Conservation (phyloP, 225 moss, liverwort and hornwort genomes). For the Pseudoscleropodium purum region DNA sequence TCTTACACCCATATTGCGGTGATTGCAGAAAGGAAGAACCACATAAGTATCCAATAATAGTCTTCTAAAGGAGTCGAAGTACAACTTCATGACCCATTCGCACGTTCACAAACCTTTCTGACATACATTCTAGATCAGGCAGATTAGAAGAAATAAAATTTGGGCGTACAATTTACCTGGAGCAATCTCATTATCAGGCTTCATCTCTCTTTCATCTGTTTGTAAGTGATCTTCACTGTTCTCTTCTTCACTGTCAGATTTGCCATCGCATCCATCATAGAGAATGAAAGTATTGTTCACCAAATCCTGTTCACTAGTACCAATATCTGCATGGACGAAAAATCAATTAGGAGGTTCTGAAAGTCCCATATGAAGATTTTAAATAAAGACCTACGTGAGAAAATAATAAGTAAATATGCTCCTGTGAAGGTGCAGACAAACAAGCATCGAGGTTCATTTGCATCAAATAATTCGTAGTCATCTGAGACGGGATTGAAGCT, state of each 20-base stretch:
- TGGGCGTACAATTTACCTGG: constrained; percentile 3
- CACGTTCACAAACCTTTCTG: background rate
- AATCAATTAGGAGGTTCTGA: background rate
- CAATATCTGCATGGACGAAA: constrained; percentile 32
- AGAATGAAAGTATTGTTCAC: constrained; percentile 44
- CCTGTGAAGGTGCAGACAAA: background rate
- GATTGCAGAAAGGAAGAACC: background rate
- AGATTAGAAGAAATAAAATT: background rate
- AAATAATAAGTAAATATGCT: background rate
- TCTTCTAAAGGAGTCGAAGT: background rate
- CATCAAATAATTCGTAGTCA: background rate
- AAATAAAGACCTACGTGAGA: background rate
- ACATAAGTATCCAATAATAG: background rate
- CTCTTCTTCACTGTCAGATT: constrained; percentile 47
- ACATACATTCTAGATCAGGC: background rate
- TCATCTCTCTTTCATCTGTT: constrained; percentile 46
- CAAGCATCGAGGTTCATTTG: background rate
- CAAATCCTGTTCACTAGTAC: constrained; percentile 50
- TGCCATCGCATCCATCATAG: constrained; percentile 42
- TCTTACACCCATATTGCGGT: background rate
- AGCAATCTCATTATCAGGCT: constrained; percentile 38
- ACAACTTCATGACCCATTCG: background rate
- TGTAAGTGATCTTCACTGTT: constrained; percentile 38
- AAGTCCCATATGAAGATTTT: background rate
- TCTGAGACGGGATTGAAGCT: background rate